phyloP scores from a whole-genome alignment of 169 alveolate genomes.

The Plasmodium falciparum region DNA sequence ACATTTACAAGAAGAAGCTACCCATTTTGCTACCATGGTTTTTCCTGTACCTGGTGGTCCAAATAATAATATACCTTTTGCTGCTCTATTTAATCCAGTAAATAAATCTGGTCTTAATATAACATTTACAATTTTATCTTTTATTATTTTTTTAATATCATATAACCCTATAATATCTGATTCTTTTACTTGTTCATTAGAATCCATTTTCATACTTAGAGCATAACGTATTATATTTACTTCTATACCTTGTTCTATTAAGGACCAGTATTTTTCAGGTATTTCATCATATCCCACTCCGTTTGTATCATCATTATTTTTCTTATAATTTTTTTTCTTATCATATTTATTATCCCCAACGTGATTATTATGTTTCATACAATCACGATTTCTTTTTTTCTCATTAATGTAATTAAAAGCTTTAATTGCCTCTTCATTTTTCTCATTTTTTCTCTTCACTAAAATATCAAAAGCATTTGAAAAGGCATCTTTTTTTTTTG shows the following conservation, averaged over 20 bases:
- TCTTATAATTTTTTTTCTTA: slow-evolving; percentile 17
- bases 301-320: slow-evolving; percentile 36
- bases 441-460: slow-evolving; percentile 47
- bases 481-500: slow-evolving; percentile 28
- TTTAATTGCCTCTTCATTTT: slow-evolving; percentile 63
- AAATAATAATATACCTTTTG: slow-evolving; percentile 89
- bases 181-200: slow-evolving; percentile 76
- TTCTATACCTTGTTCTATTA: slow-evolving; percentile 55
- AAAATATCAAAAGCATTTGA: slow-evolving; percentile 56
- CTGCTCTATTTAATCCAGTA: slow-evolving; percentile 90
- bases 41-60: slow-evolving; percentile 94
- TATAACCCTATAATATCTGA: slow-evolving; percentile 84
- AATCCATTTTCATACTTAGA: slow-evolving; percentile 53
- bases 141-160: slow-evolving; percentile 84
- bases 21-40: slow-evolving; percentile 93
- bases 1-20: slow-evolving; percentile 94
- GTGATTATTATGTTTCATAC: not conserved
- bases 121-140: slow-evolving; percentile 89
- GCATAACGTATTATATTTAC: slow-evolving; percentile 47
- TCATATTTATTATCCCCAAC: slow-evolving; percentile 18
- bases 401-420: slow-evolving; percentile 48
- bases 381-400: slow-evolving; percentile 37
- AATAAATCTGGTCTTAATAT: slow-evolving; percentile 90
- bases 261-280: slow-evolving; percentile 24
- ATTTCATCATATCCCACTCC: slow-evolving; percentile 34